These are phyloP conservation scores for Kuraishia floccosa DNA, from an alignment of 805 yeast species.

Conservation along the genomic window DNA sequence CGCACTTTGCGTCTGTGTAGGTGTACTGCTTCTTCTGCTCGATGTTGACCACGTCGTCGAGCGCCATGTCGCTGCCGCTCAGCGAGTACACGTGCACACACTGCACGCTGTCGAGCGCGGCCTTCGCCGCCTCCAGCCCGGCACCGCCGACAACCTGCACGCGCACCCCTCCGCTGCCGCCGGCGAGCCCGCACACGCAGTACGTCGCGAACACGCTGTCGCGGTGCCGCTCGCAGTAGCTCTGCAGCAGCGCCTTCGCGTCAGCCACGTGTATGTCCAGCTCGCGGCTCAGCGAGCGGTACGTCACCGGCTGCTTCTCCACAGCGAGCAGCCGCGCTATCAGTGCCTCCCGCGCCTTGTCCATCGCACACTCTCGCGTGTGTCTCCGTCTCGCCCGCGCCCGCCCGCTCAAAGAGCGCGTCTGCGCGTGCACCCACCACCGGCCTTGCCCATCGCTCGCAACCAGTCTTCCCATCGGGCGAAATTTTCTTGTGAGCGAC, in stretches of 20 bases:
- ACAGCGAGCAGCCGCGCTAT: not conserved
- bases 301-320: constrained; percentile 18
- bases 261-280: constrained; percentile 23
- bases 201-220: constrained; percentile 26
- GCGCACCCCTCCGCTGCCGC: not conserved
- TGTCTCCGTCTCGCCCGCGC: not conserved
- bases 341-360: not conserved
- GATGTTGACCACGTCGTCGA: not conserved
- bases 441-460: not conserved
- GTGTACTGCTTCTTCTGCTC: constrained; percentile 2
- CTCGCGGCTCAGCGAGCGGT: constrained; percentile 27
- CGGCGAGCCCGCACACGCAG: constrained; percentile 25
- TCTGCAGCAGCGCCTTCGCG: constrained; percentile 26
- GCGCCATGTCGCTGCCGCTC: not conserved
- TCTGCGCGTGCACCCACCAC: not conserved
- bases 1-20: constrained; percentile 1
- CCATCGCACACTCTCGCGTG: not conserved
- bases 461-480: too few relatives aligned
- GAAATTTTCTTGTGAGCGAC: not conserved
- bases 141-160: constrained; percentile 1
- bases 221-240: constrained; percentile 24
- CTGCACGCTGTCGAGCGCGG: constrained; percentile 16
- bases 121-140: constrained; percentile 13
- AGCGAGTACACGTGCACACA: constrained; percentile 20
- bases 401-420: not conserved